phyloP scores from a whole-genome alignment of 2,329 filamentous ascomycete genomes.

The Colletotrichum cordylinicola region DNA sequence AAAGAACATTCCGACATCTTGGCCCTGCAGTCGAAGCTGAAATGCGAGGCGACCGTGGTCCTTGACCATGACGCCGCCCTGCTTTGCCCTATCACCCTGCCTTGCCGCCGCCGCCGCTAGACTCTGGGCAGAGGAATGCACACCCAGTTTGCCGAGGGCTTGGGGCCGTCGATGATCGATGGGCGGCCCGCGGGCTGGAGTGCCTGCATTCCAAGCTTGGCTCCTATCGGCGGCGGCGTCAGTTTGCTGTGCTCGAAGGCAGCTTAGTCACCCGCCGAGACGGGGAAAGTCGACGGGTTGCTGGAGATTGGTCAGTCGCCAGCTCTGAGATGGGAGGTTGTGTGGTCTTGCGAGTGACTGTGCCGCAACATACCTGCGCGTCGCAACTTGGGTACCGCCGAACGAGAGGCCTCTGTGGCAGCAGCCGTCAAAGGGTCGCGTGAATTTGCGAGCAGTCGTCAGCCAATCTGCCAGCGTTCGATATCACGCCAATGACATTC shows the following conservation, averaged over 20 bases:
- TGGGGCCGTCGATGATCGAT: slow-evolving; percentile 2
- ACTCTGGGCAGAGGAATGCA: not conserved
- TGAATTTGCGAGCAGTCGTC: not conserved
- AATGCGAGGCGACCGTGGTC: slow-evolving; percentile 7
- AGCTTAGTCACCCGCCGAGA: not conserved
- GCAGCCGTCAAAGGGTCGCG: not conserved
- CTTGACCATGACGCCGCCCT: not conserved
- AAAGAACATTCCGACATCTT: not conserved
- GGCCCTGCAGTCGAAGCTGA: not conserved
- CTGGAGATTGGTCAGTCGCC: not conserved
- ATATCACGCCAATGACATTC: not conserved
- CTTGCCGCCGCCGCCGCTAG: not conserved
- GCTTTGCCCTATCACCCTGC: not conserved
- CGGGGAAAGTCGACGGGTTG: not conserved
- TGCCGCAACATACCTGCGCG: not conserved
- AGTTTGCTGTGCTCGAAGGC: not conserved
- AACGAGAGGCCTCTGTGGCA: not conserved
- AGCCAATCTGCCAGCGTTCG: not conserved
- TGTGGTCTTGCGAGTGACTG: not conserved
- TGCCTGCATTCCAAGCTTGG: not conserved
- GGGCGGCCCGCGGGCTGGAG: not conserved
- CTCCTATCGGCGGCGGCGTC: not conserved
- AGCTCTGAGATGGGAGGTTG: not conserved
- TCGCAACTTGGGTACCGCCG: not conserved
- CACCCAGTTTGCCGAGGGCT: slow-evolving; percentile 3